These are phyloP conservation scores for Globisporangium perplexum DNA, from an alignment of 352 stramenopile species.

Conservation along the genomic window DNA sequence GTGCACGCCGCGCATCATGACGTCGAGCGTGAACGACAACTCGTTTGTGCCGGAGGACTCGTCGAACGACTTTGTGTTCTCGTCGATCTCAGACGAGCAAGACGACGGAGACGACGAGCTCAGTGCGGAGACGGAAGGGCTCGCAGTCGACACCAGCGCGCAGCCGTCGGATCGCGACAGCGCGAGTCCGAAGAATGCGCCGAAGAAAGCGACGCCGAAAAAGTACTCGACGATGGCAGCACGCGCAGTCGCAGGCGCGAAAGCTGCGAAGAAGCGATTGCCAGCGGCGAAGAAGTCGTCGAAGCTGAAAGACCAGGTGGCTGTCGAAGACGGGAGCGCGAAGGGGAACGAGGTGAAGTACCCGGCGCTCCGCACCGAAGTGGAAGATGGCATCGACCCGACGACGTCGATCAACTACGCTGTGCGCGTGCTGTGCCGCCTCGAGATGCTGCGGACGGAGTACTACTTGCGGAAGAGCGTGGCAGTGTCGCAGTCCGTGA, in stretches of 20 bases:
- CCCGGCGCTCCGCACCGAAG: conserved; percentile 55
- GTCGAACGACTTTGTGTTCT: conserved; percentile 37
- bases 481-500: conserved; percentile 77
- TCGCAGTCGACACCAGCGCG: conserved; percentile 3
- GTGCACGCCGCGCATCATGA: conserved; percentile 34
- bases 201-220: conserved; percentile 17
- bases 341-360: conserved; percentile 45
- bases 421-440: conserved; percentile 50
- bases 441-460: conserved; percentile 71
- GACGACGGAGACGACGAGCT: conserved; percentile 26
- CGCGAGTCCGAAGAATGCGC: neutral
- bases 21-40: conserved; percentile 20
- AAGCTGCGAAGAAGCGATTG: conserved; percentile 39
- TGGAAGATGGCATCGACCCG: conserved; percentile 46
- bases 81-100: conserved; percentile 30
- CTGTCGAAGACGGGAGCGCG: conserved; percentile 20
- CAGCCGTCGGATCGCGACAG: conserved; percentile 1
- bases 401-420: conserved; percentile 51
- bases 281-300: conserved; percentile 35
- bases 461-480: conserved; percentile 85
- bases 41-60: conserved; percentile 46
- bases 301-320: conserved; percentile 25
- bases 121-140: neutral
- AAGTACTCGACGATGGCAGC: conserved; percentile 58
- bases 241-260: conserved; percentile 51